These are phyloP conservation scores for Mariannaea sp. DNA, from an alignment of 2,329 filamentous ascomycete species.

Conservation along the genomic window DNA sequence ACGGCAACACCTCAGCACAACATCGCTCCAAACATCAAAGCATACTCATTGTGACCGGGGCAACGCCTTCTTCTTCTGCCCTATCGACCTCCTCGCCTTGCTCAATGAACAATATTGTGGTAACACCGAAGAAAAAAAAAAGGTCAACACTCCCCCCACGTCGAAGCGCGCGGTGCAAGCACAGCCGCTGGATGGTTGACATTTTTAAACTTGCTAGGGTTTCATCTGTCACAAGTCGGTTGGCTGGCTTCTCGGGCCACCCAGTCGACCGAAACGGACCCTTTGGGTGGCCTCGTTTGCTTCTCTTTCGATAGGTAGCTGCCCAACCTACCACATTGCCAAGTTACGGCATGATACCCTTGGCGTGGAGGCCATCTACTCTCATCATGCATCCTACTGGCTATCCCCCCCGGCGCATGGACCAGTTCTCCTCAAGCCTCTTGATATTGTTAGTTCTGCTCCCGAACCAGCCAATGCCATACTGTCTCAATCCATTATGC, in stretches of 20 bases:
- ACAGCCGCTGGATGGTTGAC: neutral
- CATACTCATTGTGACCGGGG: neutral
- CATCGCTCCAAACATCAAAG: too few relatives aligned
- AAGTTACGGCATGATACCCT: neutral
- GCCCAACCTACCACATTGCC: slow-evolving; percentile 13
- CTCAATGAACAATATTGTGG: neutral
- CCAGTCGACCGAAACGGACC: neutral
- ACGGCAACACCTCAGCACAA: neutral
- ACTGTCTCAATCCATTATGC: neutral
- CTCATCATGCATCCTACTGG: slow-evolving; percentile 18
- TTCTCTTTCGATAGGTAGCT: slow-evolving; percentile 12
- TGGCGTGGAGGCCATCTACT: slow-evolving; percentile 11
- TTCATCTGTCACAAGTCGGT: neutral
- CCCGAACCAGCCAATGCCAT: neutral
- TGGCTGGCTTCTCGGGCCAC: neutral
- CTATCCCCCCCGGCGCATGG: neutral
- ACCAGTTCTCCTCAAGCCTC: neutral
- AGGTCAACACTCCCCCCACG: too few relatives aligned
- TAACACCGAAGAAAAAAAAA: neutral
- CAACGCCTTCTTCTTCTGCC: neutral
- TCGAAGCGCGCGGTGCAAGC: neutral
- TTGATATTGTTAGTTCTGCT: neutral
- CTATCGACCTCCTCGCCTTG: neutral
- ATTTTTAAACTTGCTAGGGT: neutral
- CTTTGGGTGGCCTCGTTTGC: slow-evolving; percentile 25